These are phyloP conservation scores for Paramarasmius palmivorus DNA, from an alignment of 1,284 basidiomycete species.

Conservation along the genomic window DNA sequence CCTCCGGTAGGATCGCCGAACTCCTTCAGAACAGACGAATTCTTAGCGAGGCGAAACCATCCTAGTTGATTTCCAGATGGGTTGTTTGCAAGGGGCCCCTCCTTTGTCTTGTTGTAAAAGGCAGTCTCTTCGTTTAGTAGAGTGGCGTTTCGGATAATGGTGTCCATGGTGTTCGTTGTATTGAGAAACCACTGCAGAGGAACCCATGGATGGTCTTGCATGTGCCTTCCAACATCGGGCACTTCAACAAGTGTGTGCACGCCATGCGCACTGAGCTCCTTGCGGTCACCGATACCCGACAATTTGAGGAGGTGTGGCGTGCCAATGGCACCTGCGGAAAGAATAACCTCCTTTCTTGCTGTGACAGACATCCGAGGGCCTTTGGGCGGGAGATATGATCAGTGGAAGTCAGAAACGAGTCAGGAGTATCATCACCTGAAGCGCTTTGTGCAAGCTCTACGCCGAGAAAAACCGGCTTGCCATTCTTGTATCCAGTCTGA, in stretches of 20 bases:
- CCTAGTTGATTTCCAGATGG: no score
- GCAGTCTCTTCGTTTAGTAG: no score
- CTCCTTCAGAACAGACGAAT: background rate
- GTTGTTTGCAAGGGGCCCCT: no score
- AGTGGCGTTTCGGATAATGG: conserved; percentile 1
- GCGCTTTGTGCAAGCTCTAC: conserved; percentile 17
- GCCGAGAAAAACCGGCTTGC: conserved; percentile 3
- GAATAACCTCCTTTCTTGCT: conserved; percentile 22
- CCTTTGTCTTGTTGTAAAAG: no score
- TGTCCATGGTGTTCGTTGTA: conserved; percentile 7
- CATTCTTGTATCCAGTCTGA: background rate
- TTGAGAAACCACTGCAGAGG: conserved; percentile 1
- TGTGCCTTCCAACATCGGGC: conserved; percentile 7
- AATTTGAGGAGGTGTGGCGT: conserved; percentile 32
- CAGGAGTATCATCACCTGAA: no score
- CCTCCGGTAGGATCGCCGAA: conserved; percentile 12
- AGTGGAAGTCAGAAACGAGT: no score
- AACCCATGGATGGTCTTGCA: conserved; percentile 5
- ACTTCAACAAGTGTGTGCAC: conserved; percentile 2
- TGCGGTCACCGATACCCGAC: conserved; percentile 31
- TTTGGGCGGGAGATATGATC: no score
- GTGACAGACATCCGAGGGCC: no score
- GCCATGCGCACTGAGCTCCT: conserved; percentile 16
- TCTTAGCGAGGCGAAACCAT: conserved; percentile 2
- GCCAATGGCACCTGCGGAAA: conserved; percentile 22